phyloP scores from a whole-genome alignment of 768 basidiomycete genomes.

The Collybiopsis confluens region DNA sequence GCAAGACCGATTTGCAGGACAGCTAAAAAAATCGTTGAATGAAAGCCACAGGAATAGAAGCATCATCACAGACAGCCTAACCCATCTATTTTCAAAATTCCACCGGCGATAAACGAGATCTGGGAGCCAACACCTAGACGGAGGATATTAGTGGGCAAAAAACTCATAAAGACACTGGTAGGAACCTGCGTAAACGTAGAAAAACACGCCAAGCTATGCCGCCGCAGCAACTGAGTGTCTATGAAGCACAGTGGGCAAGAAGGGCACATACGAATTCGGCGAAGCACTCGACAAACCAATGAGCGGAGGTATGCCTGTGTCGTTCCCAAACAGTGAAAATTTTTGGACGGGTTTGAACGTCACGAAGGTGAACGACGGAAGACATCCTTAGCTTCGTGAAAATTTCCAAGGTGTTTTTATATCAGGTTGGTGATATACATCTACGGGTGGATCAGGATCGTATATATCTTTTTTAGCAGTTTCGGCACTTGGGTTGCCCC shows the following conservation, averaged over 20 bases:
- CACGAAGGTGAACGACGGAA: slow-evolving; percentile 32
- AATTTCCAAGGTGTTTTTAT: no score
- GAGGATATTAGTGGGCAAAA: not conserved
- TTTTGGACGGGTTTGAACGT: slow-evolving; percentile 33
- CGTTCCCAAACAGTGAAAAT: slow-evolving; percentile 49
- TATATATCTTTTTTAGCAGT: no score
- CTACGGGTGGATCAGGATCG: no score
- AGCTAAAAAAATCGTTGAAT: slow-evolving; percentile 27
- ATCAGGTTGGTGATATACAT: no score
- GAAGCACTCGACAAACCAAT: slow-evolving; percentile 54
- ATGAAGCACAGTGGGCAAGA: not conserved
- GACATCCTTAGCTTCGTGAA: not conserved
- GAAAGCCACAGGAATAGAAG: not conserved
- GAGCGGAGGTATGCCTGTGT: slow-evolving; percentile 38
- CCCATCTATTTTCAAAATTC: slow-evolving; percentile 32
- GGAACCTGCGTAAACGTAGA: slow-evolving; percentile 52
- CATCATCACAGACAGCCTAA: slow-evolving; percentile 43
- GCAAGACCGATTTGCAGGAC: slow-evolving; percentile 53
- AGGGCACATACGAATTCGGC: slow-evolving; percentile 49
- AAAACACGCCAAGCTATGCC: slow-evolving; percentile 52
- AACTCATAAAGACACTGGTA: no score
- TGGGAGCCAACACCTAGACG: slow-evolving; percentile 49
- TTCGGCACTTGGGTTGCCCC: no score
- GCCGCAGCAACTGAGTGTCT: not conserved
- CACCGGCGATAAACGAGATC: slow-evolving; percentile 45